Evolutionary conservation across 257 asterid genomes (phyloP), one percentile per base, ranked within the genome.

Genomic region (Petrea volubilis): DNA sequence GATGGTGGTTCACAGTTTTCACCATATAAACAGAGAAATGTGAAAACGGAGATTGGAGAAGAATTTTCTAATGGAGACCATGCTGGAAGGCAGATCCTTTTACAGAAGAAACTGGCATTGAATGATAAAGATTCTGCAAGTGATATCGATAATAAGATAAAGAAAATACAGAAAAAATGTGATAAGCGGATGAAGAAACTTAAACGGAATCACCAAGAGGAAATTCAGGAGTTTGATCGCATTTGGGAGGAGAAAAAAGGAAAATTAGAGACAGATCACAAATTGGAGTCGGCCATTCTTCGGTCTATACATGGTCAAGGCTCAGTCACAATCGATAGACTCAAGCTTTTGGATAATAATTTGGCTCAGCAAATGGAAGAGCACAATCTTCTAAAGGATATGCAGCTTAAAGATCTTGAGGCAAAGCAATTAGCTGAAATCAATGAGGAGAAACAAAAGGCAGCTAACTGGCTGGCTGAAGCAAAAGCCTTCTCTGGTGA

Each of bases 121-220:
- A 50, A 67, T 1, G 76, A 63, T 23, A 58, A 74, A 70, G 64
- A 52, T 71, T 76, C 59, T 61, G 82, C 62, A 15, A 49, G 72
- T 77, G 82, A 75, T 59, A 55, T 44, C 15, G 68, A 60, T 64
- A 64, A 64, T 28, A 71, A 36, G 75, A 55, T 89, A 34, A 82
- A 67, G 75, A 64, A 77, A 72, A 31, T 78, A 21, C 80, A 80
- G 73, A 80, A 63, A 71, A 82, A 78, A 57, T 71, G 78, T 74
- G 77, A 72, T 33, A 82, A 84, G 82, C 73, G 74, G 70, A 79
- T 80, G 89, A 84, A 81, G 70, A 86, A 77, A 74, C 86, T 88
- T 66, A 46, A n/a, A 31, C 73, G 23, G 68, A 75, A 81, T 60
- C 92, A 88, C 23, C 73, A 76, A 64, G 70, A 81, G 47, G 81